Conservation (phyloP, 169 alveolate species). For the Plasmodium reichenowi region DNA sequence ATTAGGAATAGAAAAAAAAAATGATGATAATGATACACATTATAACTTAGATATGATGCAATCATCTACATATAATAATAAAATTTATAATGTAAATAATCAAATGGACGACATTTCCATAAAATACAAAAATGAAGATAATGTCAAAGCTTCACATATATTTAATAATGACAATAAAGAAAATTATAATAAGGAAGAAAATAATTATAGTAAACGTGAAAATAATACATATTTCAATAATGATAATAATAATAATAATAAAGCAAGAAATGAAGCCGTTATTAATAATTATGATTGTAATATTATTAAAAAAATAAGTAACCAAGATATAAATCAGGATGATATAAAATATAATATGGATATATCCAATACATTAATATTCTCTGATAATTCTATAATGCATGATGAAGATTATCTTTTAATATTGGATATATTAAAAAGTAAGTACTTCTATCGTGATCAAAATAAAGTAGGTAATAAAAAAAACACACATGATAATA, state of each 20-base stretch:
- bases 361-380: slow-evolving; percentile 12
- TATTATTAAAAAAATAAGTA: slow-evolving; percentile 29
- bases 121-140: neutral
- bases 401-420: slow-evolving; percentile 56
- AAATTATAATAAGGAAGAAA: neutral
- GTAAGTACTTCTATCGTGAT: neutral
- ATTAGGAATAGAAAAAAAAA: too few species aligned
- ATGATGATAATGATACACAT: too few species aligned
- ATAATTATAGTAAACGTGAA: neutral
- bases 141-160: neutral
- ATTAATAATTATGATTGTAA: slow-evolving; percentile 23
- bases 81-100: too few species aligned
- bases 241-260: neutral
- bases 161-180: neutral
- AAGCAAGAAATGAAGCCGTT: neutral
- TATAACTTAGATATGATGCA: too few species aligned
- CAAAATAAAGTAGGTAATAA: neutral
- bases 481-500: neutral
- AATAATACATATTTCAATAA: neutral
- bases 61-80: too few species aligned
- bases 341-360: slow-evolving; percentile 4
- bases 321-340: slow-evolving; percentile 18
- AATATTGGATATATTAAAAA: slow-evolving; percentile 27
- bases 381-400: slow-evolving; percentile 24
- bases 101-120: too few species aligned